phyloP scores from a whole-genome alignment of 805 yeast species.

The Candida insectalens region DNA sequence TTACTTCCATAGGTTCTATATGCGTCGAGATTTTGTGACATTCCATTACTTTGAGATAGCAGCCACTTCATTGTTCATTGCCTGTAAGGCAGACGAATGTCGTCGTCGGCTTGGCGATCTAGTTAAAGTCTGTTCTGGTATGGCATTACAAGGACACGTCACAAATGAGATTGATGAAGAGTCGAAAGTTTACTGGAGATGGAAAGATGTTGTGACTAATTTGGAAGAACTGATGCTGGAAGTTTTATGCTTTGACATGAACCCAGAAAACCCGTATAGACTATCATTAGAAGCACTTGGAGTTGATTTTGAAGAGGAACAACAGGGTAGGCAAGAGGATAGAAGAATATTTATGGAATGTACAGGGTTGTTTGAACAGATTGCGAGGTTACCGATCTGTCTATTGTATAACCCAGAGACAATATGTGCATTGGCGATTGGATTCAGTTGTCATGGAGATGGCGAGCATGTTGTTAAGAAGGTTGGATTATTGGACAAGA shows the following conservation, averaged over 20 bases:
- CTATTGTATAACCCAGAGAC: conserved; percentile 15
- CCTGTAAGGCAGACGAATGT: conserved; percentile 45
- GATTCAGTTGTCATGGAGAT: conserved; percentile 12
- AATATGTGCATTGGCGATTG: conserved; percentile 17
- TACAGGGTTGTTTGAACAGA: conserved; percentile 18
- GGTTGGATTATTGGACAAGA: conserved; percentile 6
- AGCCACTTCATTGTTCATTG: conserved; percentile 40
- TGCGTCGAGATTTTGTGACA: conserved; percentile 31
- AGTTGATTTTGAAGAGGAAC: conserved; percentile 11
- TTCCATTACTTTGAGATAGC: conserved; percentile 42
- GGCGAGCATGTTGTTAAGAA: conserved; percentile 12
- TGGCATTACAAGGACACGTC: conserved; percentile 30
- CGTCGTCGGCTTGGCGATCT: conserved; percentile 38
- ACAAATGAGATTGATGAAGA: conserved; percentile 32
- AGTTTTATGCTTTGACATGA: conserved; percentile 38
- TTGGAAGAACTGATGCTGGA: conserved; percentile 37
- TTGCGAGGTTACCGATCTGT: conserved; percentile 21
- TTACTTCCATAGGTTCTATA: conserved; percentile 42
- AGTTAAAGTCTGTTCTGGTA: conserved; percentile 37
- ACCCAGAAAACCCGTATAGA: conserved; percentile 30
- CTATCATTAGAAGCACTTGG: conserved; percentile 14
- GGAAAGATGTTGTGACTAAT: conserved; percentile 36
- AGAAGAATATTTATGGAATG: conserved; percentile 14
- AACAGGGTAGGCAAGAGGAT: conserved; percentile 8
- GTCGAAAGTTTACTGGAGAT: conserved; percentile 38